Evolutionary conservation across 306 rosid species (phyloP), one percentile per base, ranked within the genome.

Genomic region (Pachyrhizus erosus): DNA sequence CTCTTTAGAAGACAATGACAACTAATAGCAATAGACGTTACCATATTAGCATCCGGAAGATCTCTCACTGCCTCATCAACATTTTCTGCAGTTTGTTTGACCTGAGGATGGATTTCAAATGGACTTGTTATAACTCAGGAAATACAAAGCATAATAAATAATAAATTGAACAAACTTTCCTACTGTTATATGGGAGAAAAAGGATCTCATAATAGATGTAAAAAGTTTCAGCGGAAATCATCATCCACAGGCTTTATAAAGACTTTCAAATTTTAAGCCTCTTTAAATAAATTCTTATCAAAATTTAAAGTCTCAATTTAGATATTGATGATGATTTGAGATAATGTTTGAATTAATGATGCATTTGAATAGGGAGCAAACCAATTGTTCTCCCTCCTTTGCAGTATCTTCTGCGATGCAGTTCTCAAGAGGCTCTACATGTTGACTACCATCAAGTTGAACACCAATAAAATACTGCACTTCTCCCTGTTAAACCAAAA

Each of bases 401-500:
- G 91, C 97, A 14, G 91, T 78, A 24, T 78, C 86, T 76, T 91
- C 92, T 13, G 93, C 84, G 34, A 96, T 92, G 84, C 92, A 76
- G 72, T 92, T 92, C 58, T 73, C 80, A 79, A 92, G 94, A 57
- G 99, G 98, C 87, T 96, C 97, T 69, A 96, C 90, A 40, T 92
- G 98, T 80, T 92, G 98, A 86, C 99, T 96, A 9, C 99, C 99
- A 81, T 96, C 99, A 26, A 96, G 96, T 86, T 96, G 99, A 69
- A 96, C 99, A 80, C 99, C 99, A 84, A 93, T 93, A 74, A 96
- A 96, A 74, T 96, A 96, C 70, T 96, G 99, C 8, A 96, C 99
- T 88, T 93, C 98, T 80, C 98, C 99, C 99, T 96, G 88, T 87
- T 76, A 65, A 70, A 73, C 76, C 80, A 48, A 52, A 40, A 80